phyloP scores from a whole-genome alignment of 306 rosid genomes.

The Dicorynia guianensis region DNA sequence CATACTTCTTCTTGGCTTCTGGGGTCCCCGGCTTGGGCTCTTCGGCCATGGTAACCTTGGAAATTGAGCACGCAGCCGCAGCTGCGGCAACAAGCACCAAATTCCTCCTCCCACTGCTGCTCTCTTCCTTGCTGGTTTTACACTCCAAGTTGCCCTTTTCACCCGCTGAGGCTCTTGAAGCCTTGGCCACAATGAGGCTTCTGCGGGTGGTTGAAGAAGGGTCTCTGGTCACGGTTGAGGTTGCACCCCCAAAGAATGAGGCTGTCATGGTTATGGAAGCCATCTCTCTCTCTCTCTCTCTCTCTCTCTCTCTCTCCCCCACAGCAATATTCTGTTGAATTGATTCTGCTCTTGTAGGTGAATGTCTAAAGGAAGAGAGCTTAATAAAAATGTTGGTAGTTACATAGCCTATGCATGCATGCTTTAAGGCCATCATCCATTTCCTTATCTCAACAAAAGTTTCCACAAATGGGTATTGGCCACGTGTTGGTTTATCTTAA shows the following conservation, averaged over 20 bases:
- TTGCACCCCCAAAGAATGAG: conserved; percentile 44
- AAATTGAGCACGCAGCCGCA: conserved; percentile 53
- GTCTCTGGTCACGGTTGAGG: conserved; percentile 39
- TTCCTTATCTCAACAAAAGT: conserved; percentile 47
- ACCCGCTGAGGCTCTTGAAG: conserved; percentile 40
- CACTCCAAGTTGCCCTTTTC: conserved; percentile 38
- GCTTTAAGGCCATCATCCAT: conserved; percentile 44
- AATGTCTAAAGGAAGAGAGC: not conserved
- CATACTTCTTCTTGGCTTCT: conserved; percentile 68
- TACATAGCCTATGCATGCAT: conserved; percentile 19
- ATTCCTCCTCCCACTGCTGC: conserved; percentile 61
- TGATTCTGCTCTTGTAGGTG: not conserved
- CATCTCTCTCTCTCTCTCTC: conserved; percentile 37
- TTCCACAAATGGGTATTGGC: conserved; percentile 40
- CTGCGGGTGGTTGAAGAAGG: conserved; percentile 27
- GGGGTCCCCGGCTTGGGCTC: conserved; percentile 62
- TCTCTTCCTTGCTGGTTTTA: conserved; percentile 45
- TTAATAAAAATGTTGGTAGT: conserved; percentile 19
- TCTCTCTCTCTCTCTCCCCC: not conserved
- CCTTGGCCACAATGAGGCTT: conserved; percentile 52
- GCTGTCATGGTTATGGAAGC: conserved; percentile 68
- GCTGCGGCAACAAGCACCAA: conserved; percentile 59
- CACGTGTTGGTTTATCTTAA: conserved; percentile 54
- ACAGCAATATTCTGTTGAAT: not conserved
- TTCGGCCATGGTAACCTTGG: conserved; percentile 58